phyloP scores from a whole-genome alignment of 768 basidiomycete genomes.

The Collybia nuda region DNA sequence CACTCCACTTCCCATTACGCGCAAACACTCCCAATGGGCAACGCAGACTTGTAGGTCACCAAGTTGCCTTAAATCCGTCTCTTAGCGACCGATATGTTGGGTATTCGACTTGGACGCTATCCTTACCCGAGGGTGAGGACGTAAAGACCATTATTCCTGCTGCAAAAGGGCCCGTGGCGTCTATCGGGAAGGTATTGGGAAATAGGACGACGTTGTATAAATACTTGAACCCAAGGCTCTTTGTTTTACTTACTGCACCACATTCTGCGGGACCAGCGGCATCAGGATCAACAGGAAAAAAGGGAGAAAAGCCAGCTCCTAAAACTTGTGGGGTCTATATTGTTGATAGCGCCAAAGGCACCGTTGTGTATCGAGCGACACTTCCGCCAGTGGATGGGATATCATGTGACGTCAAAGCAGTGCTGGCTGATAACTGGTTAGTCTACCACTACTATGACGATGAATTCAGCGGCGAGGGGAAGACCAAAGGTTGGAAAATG shows the following conservation, averaged over 20 bases:
- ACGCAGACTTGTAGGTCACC: constrained; percentile 55
- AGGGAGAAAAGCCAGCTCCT: constrained; percentile 6
- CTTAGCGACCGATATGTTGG: constrained; percentile 46
- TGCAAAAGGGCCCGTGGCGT: constrained; percentile 60
- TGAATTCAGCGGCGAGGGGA: constrained; percentile 39
- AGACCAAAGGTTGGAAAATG: constrained; percentile 68
- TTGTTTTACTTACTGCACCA: constrained; percentile 59
- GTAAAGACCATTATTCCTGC: constrained; percentile 53
- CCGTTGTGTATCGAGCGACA: constrained; percentile 63
- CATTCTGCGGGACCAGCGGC: constrained; percentile 6
- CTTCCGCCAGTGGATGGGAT: constrained; percentile 40
- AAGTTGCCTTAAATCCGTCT: constrained; percentile 40
- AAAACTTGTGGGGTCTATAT: constrained; percentile 68
- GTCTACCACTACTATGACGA: constrained; percentile 84
- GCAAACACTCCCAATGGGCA: constrained; percentile 36
- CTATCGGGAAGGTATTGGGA: constrained; percentile 80
- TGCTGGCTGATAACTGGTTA: constrained; percentile 88
- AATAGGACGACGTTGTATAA: constrained; percentile 92
- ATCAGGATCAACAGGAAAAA: neutral
- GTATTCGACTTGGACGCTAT: constrained; percentile 65
- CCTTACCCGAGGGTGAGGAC: constrained; percentile 54
- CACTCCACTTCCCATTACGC: constrained; percentile 57
- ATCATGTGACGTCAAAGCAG: constrained; percentile 65
- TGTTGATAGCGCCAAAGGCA: constrained; percentile 80
- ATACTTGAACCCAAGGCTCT: constrained; percentile 84